Conservation (phyloP, 768 basidiomycete genomes). For the Auriscalpium orientale region DNA sequence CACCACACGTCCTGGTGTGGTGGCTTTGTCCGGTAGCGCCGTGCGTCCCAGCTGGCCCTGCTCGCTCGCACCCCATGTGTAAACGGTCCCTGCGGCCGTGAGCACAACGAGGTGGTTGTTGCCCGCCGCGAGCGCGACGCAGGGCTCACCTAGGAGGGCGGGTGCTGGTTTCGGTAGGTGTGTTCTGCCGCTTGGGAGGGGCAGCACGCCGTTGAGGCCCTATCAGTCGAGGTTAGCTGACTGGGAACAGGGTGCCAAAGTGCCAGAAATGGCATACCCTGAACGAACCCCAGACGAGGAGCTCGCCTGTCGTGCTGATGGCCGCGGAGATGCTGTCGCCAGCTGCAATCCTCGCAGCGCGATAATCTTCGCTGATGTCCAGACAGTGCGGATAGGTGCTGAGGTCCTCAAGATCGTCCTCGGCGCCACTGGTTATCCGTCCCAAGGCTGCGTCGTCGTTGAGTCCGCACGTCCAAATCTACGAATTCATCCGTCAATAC, state of each 20-base stretch:
- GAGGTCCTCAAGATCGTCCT: conserved; percentile 44
- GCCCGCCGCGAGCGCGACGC: conserved; percentile 71
- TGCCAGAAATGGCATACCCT: conserved; percentile 45
- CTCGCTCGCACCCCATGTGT: conserved; percentile 87
- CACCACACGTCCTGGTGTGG: conserved; percentile 77
- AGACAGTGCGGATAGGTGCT: conserved; percentile 54
- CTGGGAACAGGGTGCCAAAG: background rate
- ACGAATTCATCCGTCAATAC: background rate
- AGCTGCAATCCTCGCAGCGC: conserved; percentile 73
- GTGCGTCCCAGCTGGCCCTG: conserved; percentile 88
- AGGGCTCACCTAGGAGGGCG: conserved; percentile 56
- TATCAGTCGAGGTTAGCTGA: conserved; percentile 18
- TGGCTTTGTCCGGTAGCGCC: conserved; percentile 51
- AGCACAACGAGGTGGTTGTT: conserved; percentile 86
- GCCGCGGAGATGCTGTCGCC: conserved; percentile 89
- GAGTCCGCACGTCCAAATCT: conserved; percentile 82
- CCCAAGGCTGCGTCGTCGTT: conserved; percentile 89
- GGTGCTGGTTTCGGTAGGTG: conserved; percentile 64
- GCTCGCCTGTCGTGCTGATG: conserved; percentile 67
- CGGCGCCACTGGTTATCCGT: conserved; percentile 56
- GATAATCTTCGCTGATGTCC: conserved; percentile 64
- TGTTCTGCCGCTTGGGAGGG: conserved; percentile 62
- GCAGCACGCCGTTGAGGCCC: conserved; percentile 74
- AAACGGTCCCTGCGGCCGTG: conserved; percentile 81
- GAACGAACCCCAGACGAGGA: conserved; percentile 88